phyloP scores from a whole-genome alignment of 805 yeast genomes.

The Metschnikowia gelsemii region DNA sequence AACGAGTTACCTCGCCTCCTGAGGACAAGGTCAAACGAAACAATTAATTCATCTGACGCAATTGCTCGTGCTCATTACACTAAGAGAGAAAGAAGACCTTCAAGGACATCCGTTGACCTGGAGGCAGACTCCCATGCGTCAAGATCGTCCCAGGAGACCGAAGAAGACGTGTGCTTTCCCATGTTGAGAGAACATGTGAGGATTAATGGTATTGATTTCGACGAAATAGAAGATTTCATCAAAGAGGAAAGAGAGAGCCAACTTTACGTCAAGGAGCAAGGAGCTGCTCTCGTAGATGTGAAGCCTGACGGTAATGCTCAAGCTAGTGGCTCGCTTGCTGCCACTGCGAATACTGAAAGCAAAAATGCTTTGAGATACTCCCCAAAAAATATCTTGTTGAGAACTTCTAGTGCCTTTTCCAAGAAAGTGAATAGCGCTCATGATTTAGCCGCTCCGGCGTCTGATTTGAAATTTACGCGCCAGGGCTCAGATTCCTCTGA shows the following conservation, averaged over 20 bases:
- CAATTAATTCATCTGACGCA: too few relatives aligned
- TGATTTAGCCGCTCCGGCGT: background rate
- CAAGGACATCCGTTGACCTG: constrained; percentile 48
- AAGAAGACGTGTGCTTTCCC: constrained; percentile 97
- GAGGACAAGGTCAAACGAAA: too few relatives aligned
- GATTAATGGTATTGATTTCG: constrained; percentile 82
- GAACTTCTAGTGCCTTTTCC: constrained; percentile 8
- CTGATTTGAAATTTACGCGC: constrained; percentile 2
- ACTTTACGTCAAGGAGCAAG: constrained; percentile 6
- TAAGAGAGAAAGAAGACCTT: constrained; percentile 34
- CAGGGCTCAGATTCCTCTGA: constrained; percentile 26
- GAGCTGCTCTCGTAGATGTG: constrained; percentile 21
- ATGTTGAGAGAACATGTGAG: constrained; percentile 64
- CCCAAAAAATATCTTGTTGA: constrained; percentile 43
- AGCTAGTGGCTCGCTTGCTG: background rate
- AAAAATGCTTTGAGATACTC: constrained; percentile 63
- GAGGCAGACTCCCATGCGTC: constrained; percentile 74
- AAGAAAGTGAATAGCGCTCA: background rate
- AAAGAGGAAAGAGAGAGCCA: constrained; percentile 56
- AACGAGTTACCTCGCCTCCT: too few relatives aligned
- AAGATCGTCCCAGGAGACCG: constrained; percentile 83
- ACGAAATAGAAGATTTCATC: constrained; percentile 82
- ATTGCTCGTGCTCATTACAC: constrained; percentile 18
- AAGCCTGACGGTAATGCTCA: background rate
- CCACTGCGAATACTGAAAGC: constrained; percentile 28